These are phyloP conservation scores for Boletus reticuloceps DNA, from an alignment of 768 basidiomycete species.

Conservation along the genomic window DNA sequence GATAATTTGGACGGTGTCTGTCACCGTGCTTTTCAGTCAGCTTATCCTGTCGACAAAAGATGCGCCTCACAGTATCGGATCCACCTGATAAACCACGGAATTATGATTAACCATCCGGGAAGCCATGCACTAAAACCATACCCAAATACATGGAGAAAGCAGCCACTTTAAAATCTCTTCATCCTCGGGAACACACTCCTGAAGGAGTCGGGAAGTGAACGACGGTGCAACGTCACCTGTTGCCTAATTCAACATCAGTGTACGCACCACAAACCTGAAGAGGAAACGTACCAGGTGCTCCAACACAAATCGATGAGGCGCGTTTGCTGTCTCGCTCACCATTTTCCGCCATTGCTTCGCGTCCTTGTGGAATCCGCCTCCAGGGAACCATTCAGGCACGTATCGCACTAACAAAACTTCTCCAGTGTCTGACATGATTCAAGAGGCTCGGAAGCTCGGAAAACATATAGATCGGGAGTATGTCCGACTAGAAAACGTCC, in stretches of 20 bases:
- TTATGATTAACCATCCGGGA: background rate
- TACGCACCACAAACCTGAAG: background rate
- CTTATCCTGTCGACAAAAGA: slow-evolving; percentile 13
- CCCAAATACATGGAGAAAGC: slow-evolving; percentile 17
- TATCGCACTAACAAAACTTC: slow-evolving; percentile 7
- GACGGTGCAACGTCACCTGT: slow-evolving; percentile 10
- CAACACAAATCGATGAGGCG: slow-evolving; percentile 7
- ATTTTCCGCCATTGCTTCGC: slow-evolving; percentile 3
- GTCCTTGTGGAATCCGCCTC: slow-evolving; percentile 15
- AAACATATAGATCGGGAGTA: slow-evolving; percentile 7
- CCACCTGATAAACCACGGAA: slow-evolving; percentile 21
- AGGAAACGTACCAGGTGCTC: slow-evolving; percentile 12
- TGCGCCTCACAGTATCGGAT: slow-evolving; percentile 15
- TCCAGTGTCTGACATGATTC: background rate
- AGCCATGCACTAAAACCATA: background rate
- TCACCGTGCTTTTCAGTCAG: slow-evolving; percentile 4
- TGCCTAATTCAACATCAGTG: background rate
- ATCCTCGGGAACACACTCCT: slow-evolving; percentile 9
- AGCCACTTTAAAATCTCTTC: slow-evolving; percentile 12
- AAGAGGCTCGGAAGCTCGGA: background rate
- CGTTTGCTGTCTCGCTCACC: background rate
- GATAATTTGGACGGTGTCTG: slow-evolving; percentile 6
- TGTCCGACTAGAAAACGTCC: slow-evolving; percentile 13
- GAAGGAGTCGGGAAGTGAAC: slow-evolving; percentile 12
- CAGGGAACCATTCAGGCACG: slow-evolving; percentile 23